Percentiles rank a stretch among this genome's conserved stretches.
phyloP scores from a whole-genome alignment of 352 stramenopile species.

The Phytophthora pinifolia region DNA sequence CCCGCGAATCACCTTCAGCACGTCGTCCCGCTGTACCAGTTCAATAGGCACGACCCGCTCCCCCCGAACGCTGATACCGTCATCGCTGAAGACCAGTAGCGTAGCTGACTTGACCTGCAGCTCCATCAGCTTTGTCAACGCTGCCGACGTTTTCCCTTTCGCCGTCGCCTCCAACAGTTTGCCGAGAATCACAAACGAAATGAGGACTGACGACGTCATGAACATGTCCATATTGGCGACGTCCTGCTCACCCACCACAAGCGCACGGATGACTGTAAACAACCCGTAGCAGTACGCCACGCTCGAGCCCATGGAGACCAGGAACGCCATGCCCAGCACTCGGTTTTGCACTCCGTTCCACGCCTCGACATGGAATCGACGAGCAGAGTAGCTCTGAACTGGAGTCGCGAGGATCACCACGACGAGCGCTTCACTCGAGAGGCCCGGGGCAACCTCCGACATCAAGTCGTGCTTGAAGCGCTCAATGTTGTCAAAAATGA shows the following conservation, averaged over 20 bases:
- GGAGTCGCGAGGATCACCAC: constrained; percentile 88
- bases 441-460: constrained; percentile 41
- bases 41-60: constrained; percentile 80
- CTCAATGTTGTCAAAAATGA: constrained; percentile 67
- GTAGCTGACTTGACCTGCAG: constrained; percentile 94
- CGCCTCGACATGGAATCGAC: constrained; percentile 92
- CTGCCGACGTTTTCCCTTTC: constrained; percentile 92
- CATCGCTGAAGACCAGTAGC: constrained; percentile 70
- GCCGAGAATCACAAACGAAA: constrained; percentile 97
- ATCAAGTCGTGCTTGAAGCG: constrained; percentile 48
- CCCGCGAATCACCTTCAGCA: constrained; percentile 92
- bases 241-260: constrained; percentile 49
- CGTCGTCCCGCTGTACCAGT: constrained; percentile 88
- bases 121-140: constrained; percentile 94
- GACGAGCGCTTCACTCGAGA: constrained; percentile 67
- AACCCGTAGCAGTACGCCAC: constrained; percentile 94
- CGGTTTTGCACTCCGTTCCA: constrained; percentile 89
- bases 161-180: constrained; percentile 95
- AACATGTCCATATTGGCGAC: constrained; percentile 90
- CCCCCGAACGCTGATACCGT: constrained; percentile 44
- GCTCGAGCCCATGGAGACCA: constrained; percentile 95
- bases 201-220: constrained; percentile 96
- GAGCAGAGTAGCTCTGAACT: constrained; percentile 94
- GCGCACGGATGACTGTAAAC: constrained; percentile 79
- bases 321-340: constrained; percentile 94